These are phyloP conservation scores for Podospora fimiseda DNA, from an alignment of 495 filamentous ascomycete genomes.

Conservation along the genomic window DNA sequence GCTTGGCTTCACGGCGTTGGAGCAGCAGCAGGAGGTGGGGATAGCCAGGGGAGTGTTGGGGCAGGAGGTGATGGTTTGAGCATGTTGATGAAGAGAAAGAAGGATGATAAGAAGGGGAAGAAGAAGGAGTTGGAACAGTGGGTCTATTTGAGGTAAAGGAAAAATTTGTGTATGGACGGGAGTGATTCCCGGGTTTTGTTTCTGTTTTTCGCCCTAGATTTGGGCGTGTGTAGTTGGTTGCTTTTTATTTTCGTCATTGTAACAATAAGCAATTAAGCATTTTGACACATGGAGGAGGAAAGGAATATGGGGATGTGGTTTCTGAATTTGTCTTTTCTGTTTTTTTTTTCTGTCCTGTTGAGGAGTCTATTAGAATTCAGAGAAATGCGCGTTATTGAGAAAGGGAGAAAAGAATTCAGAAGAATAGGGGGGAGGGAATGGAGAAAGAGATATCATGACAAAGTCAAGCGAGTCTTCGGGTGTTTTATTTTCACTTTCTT, in stretches of 20 bases:
- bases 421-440: background rate
- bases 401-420: background rate
- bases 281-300: no score
- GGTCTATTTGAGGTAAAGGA: slow-evolving; percentile 13
- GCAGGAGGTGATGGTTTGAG: background rate
- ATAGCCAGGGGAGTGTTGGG: background rate
- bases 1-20: no score
- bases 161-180: no score
- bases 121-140: slow-evolving; percentile 6
- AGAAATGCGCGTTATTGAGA: background rate
- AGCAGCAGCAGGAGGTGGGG: background rate
- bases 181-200: no score
- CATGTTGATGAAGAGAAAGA: background rate
- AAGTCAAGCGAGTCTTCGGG: background rate
- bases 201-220: no score
- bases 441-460: background rate
- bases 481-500: background rate
- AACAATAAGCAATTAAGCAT: no score
- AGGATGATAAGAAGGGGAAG: background rate
- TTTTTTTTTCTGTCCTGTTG: no score
- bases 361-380: no score
- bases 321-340: no score
- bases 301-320: no score
- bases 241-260: no score
- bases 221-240: no score